These are phyloP conservation scores for Austropuccinia psidii DNA, from an alignment of 1,284 basidiomycete genomes.

Conservation along the genomic window DNA sequence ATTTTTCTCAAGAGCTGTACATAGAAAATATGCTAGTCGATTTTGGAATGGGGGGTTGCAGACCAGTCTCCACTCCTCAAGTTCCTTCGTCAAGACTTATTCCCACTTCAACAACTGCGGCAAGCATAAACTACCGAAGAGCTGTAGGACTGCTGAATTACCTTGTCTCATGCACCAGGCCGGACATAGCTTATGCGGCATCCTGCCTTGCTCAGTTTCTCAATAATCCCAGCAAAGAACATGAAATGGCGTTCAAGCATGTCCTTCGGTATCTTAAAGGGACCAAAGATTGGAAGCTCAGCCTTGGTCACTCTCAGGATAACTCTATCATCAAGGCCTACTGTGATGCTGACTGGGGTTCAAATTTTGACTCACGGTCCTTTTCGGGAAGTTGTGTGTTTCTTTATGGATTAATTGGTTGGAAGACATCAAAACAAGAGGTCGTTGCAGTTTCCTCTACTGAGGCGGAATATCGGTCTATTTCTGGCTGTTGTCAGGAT, in stretches of 20 bases:
- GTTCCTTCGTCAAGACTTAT: background rate
- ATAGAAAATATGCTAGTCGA: background rate
- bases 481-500: too few species aligned
- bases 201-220: background rate
- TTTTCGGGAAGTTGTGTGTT: too few species aligned
- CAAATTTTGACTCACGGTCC: too few species aligned
- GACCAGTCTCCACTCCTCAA: background rate
- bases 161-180: constrained; percentile 5
- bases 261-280: background rate
- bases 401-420: too few species aligned
- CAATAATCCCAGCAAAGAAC: background rate
- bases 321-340: too few species aligned
- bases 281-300: too few species aligned
- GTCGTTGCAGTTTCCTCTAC: too few species aligned
- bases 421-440: too few species aligned
- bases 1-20: background rate
- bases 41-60: background rate
- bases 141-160: constrained; percentile 6
- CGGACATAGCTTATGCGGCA: background rate
- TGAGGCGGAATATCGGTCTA: too few species aligned
- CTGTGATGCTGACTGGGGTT: too few species aligned
- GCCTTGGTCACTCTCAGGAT: too few species aligned
- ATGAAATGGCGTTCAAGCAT: background rate
- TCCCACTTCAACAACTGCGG: background rate
- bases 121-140: background rate